Conservation (phyloP, 352 stramenopile genomes). For the Globisporangium heterothallicum region DNA sequence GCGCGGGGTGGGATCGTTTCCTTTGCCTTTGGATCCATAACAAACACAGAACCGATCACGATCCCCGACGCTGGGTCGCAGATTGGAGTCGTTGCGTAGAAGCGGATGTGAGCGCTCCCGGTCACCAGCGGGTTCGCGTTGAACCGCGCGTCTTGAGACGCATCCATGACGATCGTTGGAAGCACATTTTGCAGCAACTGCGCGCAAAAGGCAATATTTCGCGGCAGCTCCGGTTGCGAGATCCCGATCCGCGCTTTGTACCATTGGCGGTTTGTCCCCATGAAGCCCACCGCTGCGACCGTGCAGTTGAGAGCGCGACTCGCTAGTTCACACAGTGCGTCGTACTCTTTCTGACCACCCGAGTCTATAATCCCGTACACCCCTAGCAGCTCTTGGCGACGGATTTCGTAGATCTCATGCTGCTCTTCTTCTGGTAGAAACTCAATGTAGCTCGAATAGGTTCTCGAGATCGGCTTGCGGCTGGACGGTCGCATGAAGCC, state of each 20-base stretch:
- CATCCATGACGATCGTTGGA: slow-evolving; percentile 80
- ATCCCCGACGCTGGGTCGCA: slow-evolving; percentile 48
- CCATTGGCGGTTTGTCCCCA: slow-evolving; percentile 56
- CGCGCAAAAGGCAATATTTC: slow-evolving; percentile 63
- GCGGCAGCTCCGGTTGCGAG: slow-evolving; percentile 48
- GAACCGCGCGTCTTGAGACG: slow-evolving; percentile 80
- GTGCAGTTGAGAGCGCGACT: slow-evolving; percentile 49
- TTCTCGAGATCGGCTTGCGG: not conserved
- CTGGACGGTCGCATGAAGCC: not conserved
- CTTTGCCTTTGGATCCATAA: slow-evolving; percentile 67
- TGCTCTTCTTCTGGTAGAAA: slow-evolving; percentile 40
- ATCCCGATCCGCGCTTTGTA: slow-evolving; percentile 75
- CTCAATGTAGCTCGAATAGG: slow-evolving; percentile 29
- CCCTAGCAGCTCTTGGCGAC: slow-evolving; percentile 33
- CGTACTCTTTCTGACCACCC: slow-evolving; percentile 47
- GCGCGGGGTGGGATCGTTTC: slow-evolving; percentile 33
- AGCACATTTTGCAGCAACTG: slow-evolving; percentile 36
- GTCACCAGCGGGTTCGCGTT: slow-evolving; percentile 82
- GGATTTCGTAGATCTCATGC: slow-evolving; percentile 43
- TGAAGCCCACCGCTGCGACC: slow-evolving; percentile 65
- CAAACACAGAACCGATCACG: slow-evolving; percentile 77
- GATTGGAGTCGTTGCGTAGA: slow-evolving; percentile 86
- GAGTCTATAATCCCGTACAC: slow-evolving; percentile 41
- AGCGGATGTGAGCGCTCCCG: slow-evolving; percentile 85
- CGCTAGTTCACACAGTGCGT: slow-evolving; percentile 67